A percentile compares a stretch with the other conserved stretches of the same genome.
phyloP scores from a whole-genome alignment of 305 asterid genomes.

The Euphrasia arctica region DNA sequence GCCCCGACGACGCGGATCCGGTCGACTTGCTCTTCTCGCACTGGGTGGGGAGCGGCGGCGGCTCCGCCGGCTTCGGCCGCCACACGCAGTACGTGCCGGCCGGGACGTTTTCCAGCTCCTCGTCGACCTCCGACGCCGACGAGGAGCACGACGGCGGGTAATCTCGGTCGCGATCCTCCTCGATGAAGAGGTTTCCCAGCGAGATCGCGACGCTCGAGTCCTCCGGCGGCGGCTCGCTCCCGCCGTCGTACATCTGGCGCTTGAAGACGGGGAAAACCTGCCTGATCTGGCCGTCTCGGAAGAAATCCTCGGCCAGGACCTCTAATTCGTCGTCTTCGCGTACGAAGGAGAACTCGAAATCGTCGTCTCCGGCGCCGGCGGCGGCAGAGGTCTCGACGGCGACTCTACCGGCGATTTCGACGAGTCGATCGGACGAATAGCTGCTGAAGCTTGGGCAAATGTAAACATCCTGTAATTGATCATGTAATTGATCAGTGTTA shows the following conservation, averaged over 20 bases:
- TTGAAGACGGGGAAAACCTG: conserved; percentile 50
- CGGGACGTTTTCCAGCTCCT: conserved; percentile 57
- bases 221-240: not conserved
- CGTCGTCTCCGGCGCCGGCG: conserved; percentile 27
- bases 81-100: conserved; percentile 68
- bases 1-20: conserved; percentile 61
- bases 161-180: conserved; percentile 38
- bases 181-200: conserved; percentile 39
- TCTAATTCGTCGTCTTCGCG: conserved; percentile 29
- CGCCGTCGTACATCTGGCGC: conserved; percentile 32
- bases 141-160: conserved; percentile 51
- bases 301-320: conserved; percentile 20
- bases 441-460: conserved; percentile 56
- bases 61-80: conserved; percentile 47
- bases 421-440: conserved; percentile 41
- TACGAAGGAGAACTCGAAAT: conserved; percentile 47
- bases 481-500: conserved; percentile 13
- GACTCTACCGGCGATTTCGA: conserved; percentile 51
- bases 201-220: conserved; percentile 32
- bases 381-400: conserved; percentile 24
- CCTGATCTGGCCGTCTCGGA: conserved; percentile 24
- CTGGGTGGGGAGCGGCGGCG: conserved; percentile 38
- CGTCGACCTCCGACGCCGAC: conserved; percentile 73
- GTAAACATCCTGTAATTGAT: conserved; percentile 24
- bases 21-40: conserved; percentile 83